Evolutionary conservation across 1,139 yeast species (phyloP).

Genomic region (Scheffersomyces segobiensis): DNA sequence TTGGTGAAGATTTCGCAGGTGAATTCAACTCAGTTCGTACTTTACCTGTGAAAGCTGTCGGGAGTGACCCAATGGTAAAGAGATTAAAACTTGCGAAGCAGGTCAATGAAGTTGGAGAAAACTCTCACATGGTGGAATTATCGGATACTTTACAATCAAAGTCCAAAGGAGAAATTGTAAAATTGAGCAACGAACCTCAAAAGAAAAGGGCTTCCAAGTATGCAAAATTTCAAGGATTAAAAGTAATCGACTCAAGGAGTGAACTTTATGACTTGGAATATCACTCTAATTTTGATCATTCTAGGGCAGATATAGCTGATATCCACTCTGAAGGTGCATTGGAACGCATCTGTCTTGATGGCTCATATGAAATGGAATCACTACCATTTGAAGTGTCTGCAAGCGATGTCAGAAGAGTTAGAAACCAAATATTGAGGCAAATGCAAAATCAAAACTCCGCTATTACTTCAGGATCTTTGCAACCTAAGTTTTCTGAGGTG

Average conservation of each 20-base stretch:
- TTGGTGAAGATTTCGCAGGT: conserved; percentile 25
- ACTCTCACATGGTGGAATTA: background rate
- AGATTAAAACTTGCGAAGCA: conserved; percentile 8
- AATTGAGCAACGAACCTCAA: background rate
- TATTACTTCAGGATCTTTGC: conserved; percentile 20
- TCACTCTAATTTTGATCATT: background rate
- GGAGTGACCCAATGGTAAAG: conserved; percentile 19
- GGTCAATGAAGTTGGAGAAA: background rate
- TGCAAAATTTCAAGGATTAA: background rate
- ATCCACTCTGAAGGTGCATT: background rate
- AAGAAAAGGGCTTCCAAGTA: background rate
- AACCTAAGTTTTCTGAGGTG: conserved; percentile 47
- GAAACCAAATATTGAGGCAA: conserved; percentile 20
- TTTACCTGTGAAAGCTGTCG: conserved; percentile 20
- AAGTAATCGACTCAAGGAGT: background rate
- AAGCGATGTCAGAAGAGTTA: conserved; percentile 14
- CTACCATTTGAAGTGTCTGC: background rate
- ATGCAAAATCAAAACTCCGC: conserved; percentile 20
- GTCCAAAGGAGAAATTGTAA: background rate
- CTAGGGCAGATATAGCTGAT: background rate
- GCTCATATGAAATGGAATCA: background rate
- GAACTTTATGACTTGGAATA: background rate
- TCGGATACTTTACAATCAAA: background rate
- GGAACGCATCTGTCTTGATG: background rate
- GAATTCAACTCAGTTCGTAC: conserved; percentile 31